These are phyloP conservation scores for Ascochyta pisi DNA, from an alignment of 2,329 filamentous ascomycete species.

Conservation along the genomic window DNA sequence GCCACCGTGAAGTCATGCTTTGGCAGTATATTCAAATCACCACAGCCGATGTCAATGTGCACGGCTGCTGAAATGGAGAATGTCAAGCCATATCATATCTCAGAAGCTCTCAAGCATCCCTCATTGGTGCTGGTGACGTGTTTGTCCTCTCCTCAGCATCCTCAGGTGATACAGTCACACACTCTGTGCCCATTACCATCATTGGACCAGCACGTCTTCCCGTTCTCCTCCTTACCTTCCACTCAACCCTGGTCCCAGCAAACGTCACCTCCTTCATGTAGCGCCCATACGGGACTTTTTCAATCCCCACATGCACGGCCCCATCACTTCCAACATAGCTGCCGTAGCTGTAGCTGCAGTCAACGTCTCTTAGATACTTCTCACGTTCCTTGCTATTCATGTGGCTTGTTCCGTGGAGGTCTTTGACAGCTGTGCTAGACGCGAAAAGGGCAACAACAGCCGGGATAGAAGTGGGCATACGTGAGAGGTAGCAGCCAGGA, in stretches of 20 bases:
- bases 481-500: slow-evolving; percentile 54
- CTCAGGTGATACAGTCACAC: too few relatives aligned
- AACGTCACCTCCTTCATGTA: not conserved
- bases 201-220: too few relatives aligned
- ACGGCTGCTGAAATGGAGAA: too few relatives aligned
- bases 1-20: too few relatives aligned
- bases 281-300: slow-evolving; percentile 52
- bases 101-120: too few relatives aligned
- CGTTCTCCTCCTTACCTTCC: not conserved
- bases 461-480: slow-evolving; percentile 58
- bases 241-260: not conserved
- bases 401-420: slow-evolving; percentile 29
- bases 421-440: slow-evolving; percentile 52
- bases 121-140: too few relatives aligned
- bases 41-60: too few relatives aligned
- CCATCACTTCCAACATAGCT: slow-evolving; percentile 56
- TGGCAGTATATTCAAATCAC: too few relatives aligned
- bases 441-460: slow-evolving; percentile 57
- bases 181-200: too few relatives aligned
- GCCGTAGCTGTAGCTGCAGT: slow-evolving; percentile 55
- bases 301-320: slow-evolving; percentile 58
- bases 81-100: too few relatives aligned
- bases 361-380: slow-evolving; percentile 21
- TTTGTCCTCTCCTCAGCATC: too few relatives aligned
- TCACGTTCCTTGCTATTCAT: slow-evolving; percentile 19